Conservation (phyloP, 169 alveolate genomes). For the Plasmodium falciparum region DNA sequence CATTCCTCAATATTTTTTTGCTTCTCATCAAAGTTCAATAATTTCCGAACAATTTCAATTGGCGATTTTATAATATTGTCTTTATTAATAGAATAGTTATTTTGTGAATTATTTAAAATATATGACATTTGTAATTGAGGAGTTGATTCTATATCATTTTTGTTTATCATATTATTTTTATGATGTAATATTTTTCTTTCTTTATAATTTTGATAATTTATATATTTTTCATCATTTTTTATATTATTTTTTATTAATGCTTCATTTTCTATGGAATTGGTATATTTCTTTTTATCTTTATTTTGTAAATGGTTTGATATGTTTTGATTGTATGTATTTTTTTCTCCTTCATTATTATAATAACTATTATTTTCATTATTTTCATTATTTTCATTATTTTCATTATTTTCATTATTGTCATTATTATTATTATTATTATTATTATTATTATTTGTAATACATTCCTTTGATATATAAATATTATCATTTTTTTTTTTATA, state of each 20-base stretch:
- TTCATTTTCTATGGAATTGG: background rate
- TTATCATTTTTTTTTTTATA: too few relatives aligned
- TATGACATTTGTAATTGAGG: background rate
- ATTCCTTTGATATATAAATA: too few relatives aligned
- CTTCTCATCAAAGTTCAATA: slow-evolving; percentile 38
- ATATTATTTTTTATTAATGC: background rate
- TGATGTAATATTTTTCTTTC: background rate
- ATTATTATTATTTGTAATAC: too few relatives aligned
- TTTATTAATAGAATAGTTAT: background rate
- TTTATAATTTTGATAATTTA: background rate
- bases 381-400: too few relatives aligned
- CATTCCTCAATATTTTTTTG: slow-evolving; percentile 33
- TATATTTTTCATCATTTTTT: background rate
- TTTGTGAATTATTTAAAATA: background rate
- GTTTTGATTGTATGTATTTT: too few relatives aligned
- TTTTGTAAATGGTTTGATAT: too few relatives aligned
- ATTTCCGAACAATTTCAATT: slow-evolving; percentile 16
- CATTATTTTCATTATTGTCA: too few relatives aligned
- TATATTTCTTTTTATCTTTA: too few relatives aligned
- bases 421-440: too few relatives aligned
- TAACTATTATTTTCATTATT: too few relatives aligned
- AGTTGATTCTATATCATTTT: background rate
- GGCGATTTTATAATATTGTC: slow-evolving; percentile 9
- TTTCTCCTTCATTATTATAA: too few relatives aligned
- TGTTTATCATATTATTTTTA: too few relatives aligned